A percentile compares a stretch with the other conserved stretches of the same genome.
These are phyloP conservation scores for Smithsoniella earleae DNA, from an alignment of 163 green algal genomes.

Conservation along the genomic window DNA sequence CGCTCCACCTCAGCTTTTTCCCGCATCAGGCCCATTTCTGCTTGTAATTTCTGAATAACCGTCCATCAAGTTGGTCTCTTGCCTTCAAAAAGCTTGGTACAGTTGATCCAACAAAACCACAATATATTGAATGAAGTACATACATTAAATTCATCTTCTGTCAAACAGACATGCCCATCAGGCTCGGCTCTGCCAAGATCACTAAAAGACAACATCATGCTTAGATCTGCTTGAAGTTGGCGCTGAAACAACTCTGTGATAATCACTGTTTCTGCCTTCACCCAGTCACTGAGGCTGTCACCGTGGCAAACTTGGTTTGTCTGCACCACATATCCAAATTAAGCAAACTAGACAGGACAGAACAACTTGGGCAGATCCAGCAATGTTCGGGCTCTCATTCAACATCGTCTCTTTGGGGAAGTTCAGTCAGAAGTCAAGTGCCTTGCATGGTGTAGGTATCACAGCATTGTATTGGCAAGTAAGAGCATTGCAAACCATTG, in stretches of 20 bases:
- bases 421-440: not conserved
- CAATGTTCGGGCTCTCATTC: too few relatives aligned
- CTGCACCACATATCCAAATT: too few relatives aligned
- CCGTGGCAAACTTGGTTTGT: slow-evolving; percentile 5
- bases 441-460: not conserved
- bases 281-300: slow-evolving; percentile 43
- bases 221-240: slow-evolving; percentile 31
- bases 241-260: slow-evolving; percentile 42
- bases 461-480: not conserved
- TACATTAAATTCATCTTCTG: not conserved
- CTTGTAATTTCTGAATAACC: slow-evolving; percentile 18
- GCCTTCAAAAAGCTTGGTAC: not conserved
- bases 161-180: not conserved
- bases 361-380: too few relatives aligned
- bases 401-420: not conserved
- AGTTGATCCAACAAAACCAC: not conserved
- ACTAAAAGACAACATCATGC: slow-evolving; percentile 12
- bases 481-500: not conserved
- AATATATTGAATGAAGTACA: not conserved
- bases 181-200: not conserved
- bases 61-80: not conserved
- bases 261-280: slow-evolving; percentile 38
- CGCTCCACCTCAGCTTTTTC: slow-evolving; percentile 21
- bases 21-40: slow-evolving; percentile 25
- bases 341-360: too few relatives aligned